Evolutionary conservation across 2,329 filamentous ascomycete species (phyloP), one percentile per base, ranked within the genome.

Genomic region (Coniochaeta prunicola): DNA sequence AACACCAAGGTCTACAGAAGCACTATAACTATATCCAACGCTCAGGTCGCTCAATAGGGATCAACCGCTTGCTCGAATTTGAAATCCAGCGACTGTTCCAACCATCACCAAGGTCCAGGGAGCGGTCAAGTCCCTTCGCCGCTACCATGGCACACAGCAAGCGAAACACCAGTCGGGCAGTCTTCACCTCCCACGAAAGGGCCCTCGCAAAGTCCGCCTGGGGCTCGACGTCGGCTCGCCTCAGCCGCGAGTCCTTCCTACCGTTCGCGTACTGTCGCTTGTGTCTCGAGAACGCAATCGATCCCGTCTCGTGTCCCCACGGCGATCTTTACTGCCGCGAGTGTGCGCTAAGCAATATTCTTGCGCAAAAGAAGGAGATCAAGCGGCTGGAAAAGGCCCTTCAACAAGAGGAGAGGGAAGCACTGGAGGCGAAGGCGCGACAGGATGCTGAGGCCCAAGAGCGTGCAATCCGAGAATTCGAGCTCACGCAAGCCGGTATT

Each of bases 301-400:
- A 91, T 53, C 92, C 94, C 0, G 91, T 97, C 36, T 86, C 91
- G 24, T 97, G 93, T 73, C 78, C 83, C 2, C 83, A 87, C 63
- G 93, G 93, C 61, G 92, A 97, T 72, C 80, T 99, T 15, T 97
- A 97, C 77, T 99, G 93, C 73, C 87, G 91, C 65, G 94, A 97
- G 76, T 99, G 93, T 76, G 92, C 92, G 9, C 84, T 97, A 57
- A 87, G 80, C 65, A 96, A 97, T 67, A 86, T 99, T n/a, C 80
- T 97, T 1, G 83, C 91, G 1, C 93, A 99, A 73, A 88, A 91
- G 65, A 90, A 92, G 75, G 94, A 97, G 70, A 92, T 96, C 63
- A 94, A 92, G 71, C 84, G 94, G 0, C 70, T 90, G 2, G 90
- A 91, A 61, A 88, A 84, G 65, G 80, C 83, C 24, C 79, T 83